Conservation (phyloP, 352 stramenopile species). For the Phytophthora quininea region DNA sequence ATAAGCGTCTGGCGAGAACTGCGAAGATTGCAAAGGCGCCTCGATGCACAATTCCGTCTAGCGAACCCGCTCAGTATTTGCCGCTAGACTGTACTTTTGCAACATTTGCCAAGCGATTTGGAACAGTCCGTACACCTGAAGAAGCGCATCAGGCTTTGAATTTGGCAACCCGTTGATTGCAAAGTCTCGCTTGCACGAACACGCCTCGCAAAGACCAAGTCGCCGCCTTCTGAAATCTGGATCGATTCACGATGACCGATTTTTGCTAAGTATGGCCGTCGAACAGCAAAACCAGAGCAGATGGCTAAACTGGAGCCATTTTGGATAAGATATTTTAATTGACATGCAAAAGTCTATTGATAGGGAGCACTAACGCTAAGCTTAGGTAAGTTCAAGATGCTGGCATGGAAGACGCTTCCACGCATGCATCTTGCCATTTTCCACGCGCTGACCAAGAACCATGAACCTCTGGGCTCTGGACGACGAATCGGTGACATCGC, state of each 20-base stretch:
- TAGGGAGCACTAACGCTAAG: constrained; percentile 11
- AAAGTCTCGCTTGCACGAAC: neutral
- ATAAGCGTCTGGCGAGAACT: neutral
- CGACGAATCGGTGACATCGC: constrained; percentile 18
- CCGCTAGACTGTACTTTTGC: too few relatives aligned
- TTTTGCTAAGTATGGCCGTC: neutral
- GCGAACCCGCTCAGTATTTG: too few relatives aligned
- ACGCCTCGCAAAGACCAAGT: neutral
- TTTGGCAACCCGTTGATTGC: too few relatives aligned
- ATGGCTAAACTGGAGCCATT: neutral
- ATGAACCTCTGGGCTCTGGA: constrained; percentile 36
- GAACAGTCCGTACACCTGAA: too few relatives aligned
- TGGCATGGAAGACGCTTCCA: neutral
- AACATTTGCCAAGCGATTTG: too few relatives aligned
- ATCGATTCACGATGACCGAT: neutral
- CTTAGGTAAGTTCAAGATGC: constrained; percentile 6
- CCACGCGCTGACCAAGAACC: constrained; percentile 7
- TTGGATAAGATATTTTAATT: constrained; percentile 29
- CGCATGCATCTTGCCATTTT: constrained; percentile 19
- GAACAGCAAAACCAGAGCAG: constrained; percentile 1
- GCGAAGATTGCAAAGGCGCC: too few relatives aligned
- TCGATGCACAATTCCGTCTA: too few relatives aligned
- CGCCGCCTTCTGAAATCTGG: too few relatives aligned
- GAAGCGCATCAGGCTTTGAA: too few relatives aligned
- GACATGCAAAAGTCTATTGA: constrained; percentile 16